A percentile compares a stretch with the other conserved stretches of the same genome.
These are phyloP conservation scores for Rubroboletus pulcherrimus DNA, from an alignment of 768 basidiomycete species.

Conservation along the genomic window DNA sequence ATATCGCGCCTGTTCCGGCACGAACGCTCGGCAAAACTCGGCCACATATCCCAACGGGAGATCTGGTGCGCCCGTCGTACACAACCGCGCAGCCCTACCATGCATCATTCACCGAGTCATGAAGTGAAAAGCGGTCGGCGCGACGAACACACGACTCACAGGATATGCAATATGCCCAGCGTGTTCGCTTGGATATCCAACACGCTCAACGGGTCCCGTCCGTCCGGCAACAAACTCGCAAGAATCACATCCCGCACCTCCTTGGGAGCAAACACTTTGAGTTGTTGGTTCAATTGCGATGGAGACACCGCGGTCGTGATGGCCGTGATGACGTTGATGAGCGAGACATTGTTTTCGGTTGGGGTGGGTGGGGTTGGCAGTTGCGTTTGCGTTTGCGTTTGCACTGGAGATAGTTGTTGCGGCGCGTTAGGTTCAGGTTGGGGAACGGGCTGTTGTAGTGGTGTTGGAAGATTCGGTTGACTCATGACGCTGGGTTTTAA, in stretches of 20 bases:
- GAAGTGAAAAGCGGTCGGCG: too few relatives aligned
- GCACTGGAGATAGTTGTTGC: slow-evolving; percentile 12
- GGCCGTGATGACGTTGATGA: slow-evolving; percentile 41
- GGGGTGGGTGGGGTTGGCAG: not conserved
- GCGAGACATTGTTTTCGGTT: slow-evolving; percentile 20
- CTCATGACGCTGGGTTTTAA: slow-evolving; percentile 17
- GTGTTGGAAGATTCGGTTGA: slow-evolving; percentile 24
- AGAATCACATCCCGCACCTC: slow-evolving; percentile 59
- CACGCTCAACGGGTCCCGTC: slow-evolving; percentile 64
- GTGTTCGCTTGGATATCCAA: slow-evolving; percentile 57
- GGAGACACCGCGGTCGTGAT: slow-evolving; percentile 44
- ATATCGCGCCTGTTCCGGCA: slow-evolving; percentile 57
- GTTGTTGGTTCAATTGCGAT: slow-evolving; percentile 38
- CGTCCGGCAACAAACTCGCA: slow-evolving; percentile 49
- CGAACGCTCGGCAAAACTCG: slow-evolving; percentile 61
- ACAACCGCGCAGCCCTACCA: slow-evolving; percentile 57
- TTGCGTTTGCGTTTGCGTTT: slow-evolving; percentile 10
- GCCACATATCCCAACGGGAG: slow-evolving; percentile 43
- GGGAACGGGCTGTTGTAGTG: slow-evolving; percentile 17
- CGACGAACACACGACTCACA: slow-evolving; percentile 45
- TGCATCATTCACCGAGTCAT: not conserved
- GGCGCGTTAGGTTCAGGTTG: slow-evolving; percentile 15
- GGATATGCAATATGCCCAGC: slow-evolving; percentile 63
- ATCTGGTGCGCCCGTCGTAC: slow-evolving; percentile 32
- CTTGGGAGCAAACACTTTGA: slow-evolving; percentile 47